These are phyloP conservation scores for Rhodamnia rubescens DNA, from an alignment of 345 rosid species.

Conservation along the genomic window DNA sequence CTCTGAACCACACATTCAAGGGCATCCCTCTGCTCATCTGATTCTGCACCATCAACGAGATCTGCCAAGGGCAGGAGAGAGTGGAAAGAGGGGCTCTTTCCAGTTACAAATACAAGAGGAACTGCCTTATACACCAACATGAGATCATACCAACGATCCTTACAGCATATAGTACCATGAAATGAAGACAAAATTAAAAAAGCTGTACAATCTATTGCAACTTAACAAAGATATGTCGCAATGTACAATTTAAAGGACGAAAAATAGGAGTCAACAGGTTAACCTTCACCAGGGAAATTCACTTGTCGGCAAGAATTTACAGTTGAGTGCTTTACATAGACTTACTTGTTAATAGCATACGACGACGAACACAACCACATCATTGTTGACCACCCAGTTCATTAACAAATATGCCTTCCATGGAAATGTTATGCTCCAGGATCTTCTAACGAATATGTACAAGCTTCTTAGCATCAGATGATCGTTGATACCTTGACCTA, in stretches of 20 bases:
- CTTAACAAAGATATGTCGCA: too few species aligned
- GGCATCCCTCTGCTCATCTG: too few species aligned
- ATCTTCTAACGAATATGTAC: background rate
- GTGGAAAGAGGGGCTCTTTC: background rate
- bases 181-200: background rate
- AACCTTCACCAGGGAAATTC: background rate
- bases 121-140: background rate
- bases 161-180: background rate
- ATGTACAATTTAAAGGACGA: too few species aligned
- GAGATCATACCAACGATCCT: background rate
- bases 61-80: too few species aligned
- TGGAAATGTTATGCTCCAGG: background rate
- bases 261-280: background rate
- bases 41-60: too few species aligned
- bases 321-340: background rate
- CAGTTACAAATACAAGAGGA: background rate
- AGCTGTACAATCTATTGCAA: background rate
- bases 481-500: background rate
- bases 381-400: background rate
- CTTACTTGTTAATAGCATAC: background rate
- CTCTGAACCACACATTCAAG: too few species aligned
- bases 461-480: background rate
- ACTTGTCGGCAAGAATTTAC: background rate
- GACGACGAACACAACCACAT: background rate
- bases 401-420: background rate